These are phyloP conservation scores for Gnomoniopsis sp. DNA, from an alignment of 2,329 filamentous ascomycete species.

Conservation along the genomic window DNA sequence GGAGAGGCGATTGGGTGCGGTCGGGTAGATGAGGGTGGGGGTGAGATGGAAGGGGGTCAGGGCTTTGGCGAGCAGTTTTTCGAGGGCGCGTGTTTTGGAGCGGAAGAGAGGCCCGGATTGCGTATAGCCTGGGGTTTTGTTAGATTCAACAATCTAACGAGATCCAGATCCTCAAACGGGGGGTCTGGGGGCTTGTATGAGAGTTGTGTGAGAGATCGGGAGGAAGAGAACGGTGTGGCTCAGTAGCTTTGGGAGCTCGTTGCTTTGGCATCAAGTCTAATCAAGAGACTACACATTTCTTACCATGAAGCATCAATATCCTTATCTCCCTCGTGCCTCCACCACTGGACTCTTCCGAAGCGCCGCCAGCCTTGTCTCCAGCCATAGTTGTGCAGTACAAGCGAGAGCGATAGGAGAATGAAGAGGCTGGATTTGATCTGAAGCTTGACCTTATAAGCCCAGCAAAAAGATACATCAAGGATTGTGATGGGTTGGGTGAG, in stretches of 20 bases:
- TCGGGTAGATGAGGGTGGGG: conserved; percentile 63
- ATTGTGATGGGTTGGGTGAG: background rate
- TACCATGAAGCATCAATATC: conserved; percentile 76
- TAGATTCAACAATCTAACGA: too few relatives aligned
- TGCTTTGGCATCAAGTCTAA: background rate
- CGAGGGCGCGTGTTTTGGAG: conserved; percentile 81
- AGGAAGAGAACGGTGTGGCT: background rate
- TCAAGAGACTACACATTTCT: conserved; percentile 9
- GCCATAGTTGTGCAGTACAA: conserved; percentile 8
- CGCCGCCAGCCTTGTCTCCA: background rate
- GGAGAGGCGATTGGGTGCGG: conserved; percentile 61
- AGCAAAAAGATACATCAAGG: conserved; percentile 5
- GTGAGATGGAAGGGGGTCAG: conserved; percentile 53
- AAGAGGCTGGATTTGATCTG: background rate
- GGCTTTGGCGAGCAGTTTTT: conserved; percentile 74
- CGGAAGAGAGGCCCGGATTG: conserved; percentile 85
- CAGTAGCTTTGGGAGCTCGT: background rate
- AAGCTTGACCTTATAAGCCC: background rate
- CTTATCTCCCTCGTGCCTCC: conserved; percentile 52
- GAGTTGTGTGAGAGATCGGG: background rate
- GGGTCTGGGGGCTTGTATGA: background rate
- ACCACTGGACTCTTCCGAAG: conserved; percentile 22
- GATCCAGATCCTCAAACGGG: background rate
- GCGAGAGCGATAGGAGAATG: background rate
- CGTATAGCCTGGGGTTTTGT: conserved; percentile 64